A percentile compares a stretch with the other conserved stretches of the same genome.
phyloP scores from a whole-genome alignment of 129 eudicot species.

The Tagetes erecta region DNA sequence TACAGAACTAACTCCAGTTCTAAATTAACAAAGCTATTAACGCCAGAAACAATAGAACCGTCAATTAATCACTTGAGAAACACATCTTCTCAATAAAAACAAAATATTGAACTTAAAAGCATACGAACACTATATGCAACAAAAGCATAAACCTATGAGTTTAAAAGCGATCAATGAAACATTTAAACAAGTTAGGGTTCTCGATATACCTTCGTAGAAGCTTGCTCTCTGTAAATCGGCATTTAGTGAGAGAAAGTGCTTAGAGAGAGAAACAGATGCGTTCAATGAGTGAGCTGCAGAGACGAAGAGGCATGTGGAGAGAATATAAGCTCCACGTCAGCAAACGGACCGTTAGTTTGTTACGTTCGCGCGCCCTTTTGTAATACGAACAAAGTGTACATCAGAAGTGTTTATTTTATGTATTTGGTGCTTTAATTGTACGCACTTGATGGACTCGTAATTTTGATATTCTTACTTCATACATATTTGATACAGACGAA shows the following conservation, averaged over 20 bases:
- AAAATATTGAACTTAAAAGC: constrained; percentile 1
- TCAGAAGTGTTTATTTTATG: background rate
- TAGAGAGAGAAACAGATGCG: constrained; percentile 13
- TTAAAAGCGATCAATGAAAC: constrained; percentile 12
- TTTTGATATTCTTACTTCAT: background rate
- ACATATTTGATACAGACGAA: too few species aligned
- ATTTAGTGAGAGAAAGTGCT: constrained; percentile 28
- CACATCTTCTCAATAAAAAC: constrained; percentile 26
- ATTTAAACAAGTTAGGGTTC: constrained; percentile 22
- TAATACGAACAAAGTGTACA: constrained; percentile 1
- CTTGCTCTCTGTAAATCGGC: constrained; percentile 15
- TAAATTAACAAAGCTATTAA: constrained; percentile 6
- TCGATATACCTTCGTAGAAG: constrained; percentile 28
- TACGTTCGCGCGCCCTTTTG: constrained; percentile 30
- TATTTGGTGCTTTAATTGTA: constrained; percentile 17
- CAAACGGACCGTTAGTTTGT: constrained; percentile 37
- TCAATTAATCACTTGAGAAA: constrained; percentile 24
- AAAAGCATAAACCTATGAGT: constrained; percentile 23
- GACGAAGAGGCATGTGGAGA: constrained; percentile 1
- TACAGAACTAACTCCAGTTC: background rate
- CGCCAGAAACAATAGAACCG: constrained; percentile 37
- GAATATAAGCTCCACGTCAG: constrained; percentile 31
- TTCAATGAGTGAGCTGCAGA: constrained; percentile 20
- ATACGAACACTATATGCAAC: constrained; percentile 17
- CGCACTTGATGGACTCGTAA: background rate